Conservation (phyloP, 2,329 filamentous ascomycete genomes). For the Teratosphaeria zuluensis region DNA sequence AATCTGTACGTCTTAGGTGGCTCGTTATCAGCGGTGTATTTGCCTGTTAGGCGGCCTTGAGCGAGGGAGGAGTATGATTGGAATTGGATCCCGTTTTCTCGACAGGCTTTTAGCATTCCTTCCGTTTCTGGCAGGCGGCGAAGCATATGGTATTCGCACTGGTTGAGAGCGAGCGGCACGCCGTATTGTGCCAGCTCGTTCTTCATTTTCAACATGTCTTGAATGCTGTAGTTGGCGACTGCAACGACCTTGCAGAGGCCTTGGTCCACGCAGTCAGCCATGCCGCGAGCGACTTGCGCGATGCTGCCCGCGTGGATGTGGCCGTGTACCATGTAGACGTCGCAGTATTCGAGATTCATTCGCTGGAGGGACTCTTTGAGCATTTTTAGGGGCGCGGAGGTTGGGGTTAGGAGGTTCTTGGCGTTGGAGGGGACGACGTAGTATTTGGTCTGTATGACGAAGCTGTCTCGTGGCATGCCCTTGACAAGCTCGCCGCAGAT, state of each 20-base stretch:
- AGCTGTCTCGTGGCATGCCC: slow-evolving; percentile 26
- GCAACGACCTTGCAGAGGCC: slow-evolving; percentile 34
- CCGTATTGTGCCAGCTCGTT: slow-evolving; percentile 30
- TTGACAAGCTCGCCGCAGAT: slow-evolving; percentile 34
- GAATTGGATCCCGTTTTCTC: slow-evolving; percentile 3
- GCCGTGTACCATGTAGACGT: slow-evolving; percentile 34
- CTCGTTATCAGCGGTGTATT: slow-evolving; percentile 1
- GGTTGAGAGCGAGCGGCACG: slow-evolving; percentile 34
- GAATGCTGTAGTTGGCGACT: slow-evolving; percentile 35
- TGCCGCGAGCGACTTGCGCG: slow-evolving; percentile 30
- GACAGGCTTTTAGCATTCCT: slow-evolving; percentile 19
- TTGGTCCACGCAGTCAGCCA: slow-evolving; percentile 35
- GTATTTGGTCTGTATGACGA: slow-evolving; percentile 35
- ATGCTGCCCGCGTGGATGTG: slow-evolving; percentile 33
- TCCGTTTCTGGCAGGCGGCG: slow-evolving; percentile 32
- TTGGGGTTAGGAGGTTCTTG: slow-evolving; percentile 24
- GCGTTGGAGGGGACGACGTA: no score
- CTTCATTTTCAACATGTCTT: slow-evolving; percentile 35
- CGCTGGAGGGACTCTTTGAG: slow-evolving; percentile 29
- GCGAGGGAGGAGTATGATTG: slow-evolving; percentile 3
- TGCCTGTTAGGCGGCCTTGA: slow-evolving; percentile 1
- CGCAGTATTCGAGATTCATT: slow-evolving; percentile 29
- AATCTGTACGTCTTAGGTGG: slow-evolving; percentile 3
- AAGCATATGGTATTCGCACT: slow-evolving; percentile 37
- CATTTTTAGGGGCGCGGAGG: slow-evolving; percentile 26